These are phyloP conservation scores for Papiliotrema terrestris DNA, from an alignment of 1,284 basidiomycete species.

Conservation along the genomic window DNA sequence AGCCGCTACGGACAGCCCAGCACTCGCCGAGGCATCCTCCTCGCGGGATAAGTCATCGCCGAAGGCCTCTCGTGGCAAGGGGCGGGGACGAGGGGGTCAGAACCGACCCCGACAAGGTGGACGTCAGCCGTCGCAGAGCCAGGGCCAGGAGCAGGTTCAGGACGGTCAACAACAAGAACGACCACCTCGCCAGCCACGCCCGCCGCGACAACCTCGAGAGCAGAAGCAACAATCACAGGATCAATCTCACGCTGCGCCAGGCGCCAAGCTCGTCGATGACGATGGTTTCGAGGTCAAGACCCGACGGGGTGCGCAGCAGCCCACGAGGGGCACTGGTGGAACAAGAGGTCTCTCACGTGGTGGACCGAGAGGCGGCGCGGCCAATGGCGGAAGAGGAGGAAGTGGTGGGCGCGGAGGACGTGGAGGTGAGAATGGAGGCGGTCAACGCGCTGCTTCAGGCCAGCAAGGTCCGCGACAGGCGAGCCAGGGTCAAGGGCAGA, in stretches of 20 bases:
- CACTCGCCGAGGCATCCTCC: not conserved
- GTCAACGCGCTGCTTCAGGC: not conserved
- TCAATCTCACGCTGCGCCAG: constrained; percentile 1
- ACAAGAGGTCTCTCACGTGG: constrained; percentile 6
- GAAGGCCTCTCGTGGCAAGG: too few relatives aligned
- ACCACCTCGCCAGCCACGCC: not conserved
- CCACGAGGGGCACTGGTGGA: not conserved
- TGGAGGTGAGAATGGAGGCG: not conserved
- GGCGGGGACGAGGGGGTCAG: not conserved
- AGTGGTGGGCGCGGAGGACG: constrained; percentile 8
- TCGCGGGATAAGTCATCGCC: not conserved
- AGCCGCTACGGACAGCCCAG: not conserved
- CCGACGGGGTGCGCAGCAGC: constrained; percentile 1
- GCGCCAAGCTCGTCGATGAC: constrained; percentile 21
- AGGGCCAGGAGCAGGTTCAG: constrained; percentile 2
- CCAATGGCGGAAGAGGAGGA: constrained; percentile 5
- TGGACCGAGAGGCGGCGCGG: not conserved
- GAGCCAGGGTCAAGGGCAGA: not conserved
- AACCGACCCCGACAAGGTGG: constrained; percentile 1
- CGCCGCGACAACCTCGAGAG: not conserved
- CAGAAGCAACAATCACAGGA: constrained; percentile 3
- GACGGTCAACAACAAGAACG: not conserved
- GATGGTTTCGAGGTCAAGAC: constrained; percentile 42
- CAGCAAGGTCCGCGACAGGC: not conserved
- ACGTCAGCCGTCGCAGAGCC: constrained; percentile 1